Evolutionary conservation across 1,139 yeast genomes (phyloP), one percentile per base, ranked within the genome.

Genomic region (Yarrowia galli): DNA sequence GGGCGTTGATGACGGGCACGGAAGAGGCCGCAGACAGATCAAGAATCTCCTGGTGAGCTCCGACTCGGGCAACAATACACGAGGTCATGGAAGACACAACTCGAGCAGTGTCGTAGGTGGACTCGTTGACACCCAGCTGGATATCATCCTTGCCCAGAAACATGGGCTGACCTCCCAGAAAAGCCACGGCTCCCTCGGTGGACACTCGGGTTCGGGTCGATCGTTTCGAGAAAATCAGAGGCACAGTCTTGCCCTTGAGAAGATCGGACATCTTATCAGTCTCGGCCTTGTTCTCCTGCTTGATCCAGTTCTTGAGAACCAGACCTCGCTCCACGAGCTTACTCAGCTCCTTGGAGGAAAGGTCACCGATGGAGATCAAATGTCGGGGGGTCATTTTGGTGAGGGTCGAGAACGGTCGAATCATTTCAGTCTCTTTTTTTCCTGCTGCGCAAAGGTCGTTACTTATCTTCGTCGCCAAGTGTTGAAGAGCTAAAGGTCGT

Each of bases 131-230:
- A n/a, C 99, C 99, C 69, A 95, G 82, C 79, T 95, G 99, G 75
- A 95, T 95, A 75, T 95, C 99, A 73, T 93, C 98, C 74, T 89
- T 91, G 67, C 99, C 98, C 72, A 95, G 83, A 75, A 95, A 95
- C 96, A 95, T 90, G 16, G 99, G 97, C 72, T 89, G 96, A 9
- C 96, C 99, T 22, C 99, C 99, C 72, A 95, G 89, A 76, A 89
- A 93, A 1, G 92, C 84, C 18, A 93, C 91, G 5, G 99, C 99
- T 67, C 97, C 98, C 78, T 95, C 99, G 5, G 95, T 85, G 53
- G 98, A 92, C 53, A 95, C 87, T 78, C 99, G 87, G 43, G 99
- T 95, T 79, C 99, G 86, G 38, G 99, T 95, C 12, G 97, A 91
- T 78, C 99, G 86, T 78, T 95, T 95, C 69, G 92, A 85, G 77